Percentiles rank a stretch among this genome's conserved stretches.
Conservation (phyloP, 352 stramenopile genomes). For the Pythium coloratum region DNA sequence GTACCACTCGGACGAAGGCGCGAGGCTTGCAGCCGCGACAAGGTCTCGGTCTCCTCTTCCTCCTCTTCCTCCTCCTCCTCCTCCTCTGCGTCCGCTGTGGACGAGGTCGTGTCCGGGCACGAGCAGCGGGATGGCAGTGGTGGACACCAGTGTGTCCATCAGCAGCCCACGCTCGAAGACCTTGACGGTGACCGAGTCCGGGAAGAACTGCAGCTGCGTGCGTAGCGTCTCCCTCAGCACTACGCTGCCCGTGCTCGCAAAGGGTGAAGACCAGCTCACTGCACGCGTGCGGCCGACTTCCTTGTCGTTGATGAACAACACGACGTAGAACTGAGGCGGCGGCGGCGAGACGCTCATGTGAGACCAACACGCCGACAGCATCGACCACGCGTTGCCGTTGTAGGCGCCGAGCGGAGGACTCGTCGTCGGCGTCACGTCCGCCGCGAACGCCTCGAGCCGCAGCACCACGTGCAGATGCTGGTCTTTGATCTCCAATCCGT, state of each 20-base stretch:
- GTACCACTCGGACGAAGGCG: constrained; percentile 66
- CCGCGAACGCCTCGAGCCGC: constrained; percentile 11
- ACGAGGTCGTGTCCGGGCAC: constrained; percentile 42
- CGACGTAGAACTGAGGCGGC: constrained; percentile 19
- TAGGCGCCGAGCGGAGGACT: not conserved
- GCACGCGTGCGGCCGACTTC: constrained; percentile 26
- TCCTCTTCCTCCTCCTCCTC: not conserved
- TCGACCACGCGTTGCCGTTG: not conserved
- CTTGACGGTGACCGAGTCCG: constrained; percentile 41
- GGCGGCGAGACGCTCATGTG: not conserved
- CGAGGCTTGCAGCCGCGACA: constrained; percentile 45
- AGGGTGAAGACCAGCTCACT: constrained; percentile 11
- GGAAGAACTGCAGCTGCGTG: constrained; percentile 52
- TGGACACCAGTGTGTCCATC: constrained; percentile 45
- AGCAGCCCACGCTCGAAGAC: constrained; percentile 49
- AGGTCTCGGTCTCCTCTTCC: not conserved
- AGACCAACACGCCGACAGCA: constrained; percentile 6
- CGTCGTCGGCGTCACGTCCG: not conserved
- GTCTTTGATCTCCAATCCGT: constrained; percentile 38
- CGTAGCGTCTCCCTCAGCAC: constrained; percentile 50
- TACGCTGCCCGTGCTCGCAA: constrained; percentile 23
- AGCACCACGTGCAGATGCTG: constrained; percentile 35
- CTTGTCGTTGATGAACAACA: constrained; percentile 34
- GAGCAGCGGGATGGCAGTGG: constrained; percentile 46
- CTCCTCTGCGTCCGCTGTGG: not conserved